Conservation (phyloP, 352 stramenopile species). For the Pythium folliculosum region DNA sequence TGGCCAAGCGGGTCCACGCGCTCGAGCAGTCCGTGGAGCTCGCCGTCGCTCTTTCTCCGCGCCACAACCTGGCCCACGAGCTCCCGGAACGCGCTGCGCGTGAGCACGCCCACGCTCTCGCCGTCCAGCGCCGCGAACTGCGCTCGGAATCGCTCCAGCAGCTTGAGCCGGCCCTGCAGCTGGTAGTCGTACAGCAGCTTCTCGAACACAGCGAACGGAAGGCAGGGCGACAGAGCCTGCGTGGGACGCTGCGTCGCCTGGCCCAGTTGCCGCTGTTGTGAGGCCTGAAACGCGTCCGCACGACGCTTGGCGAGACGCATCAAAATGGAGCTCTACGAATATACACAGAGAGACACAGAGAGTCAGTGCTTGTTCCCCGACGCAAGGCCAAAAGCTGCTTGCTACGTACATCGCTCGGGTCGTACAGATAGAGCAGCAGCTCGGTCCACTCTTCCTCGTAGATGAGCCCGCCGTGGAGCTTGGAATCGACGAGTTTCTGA, state of each 20-base stretch:
- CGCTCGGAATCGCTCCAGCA: slow-evolving; percentile 56
- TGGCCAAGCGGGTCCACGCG: slow-evolving; percentile 65
- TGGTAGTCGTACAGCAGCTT: slow-evolving; percentile 78
- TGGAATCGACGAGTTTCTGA: slow-evolving; percentile 43
- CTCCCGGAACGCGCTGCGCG: slow-evolving; percentile 10
- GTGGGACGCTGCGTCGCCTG: not conserved
- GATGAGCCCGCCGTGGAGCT: slow-evolving; percentile 38
- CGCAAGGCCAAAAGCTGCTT: no score
- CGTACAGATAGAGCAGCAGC: slow-evolving; percentile 77
- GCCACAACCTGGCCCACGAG: slow-evolving; percentile 16
- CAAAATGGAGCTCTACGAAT: slow-evolving; percentile 44
- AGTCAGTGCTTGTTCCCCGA: not conserved
- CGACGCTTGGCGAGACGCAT: slow-evolving; percentile 49
- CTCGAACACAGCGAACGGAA: slow-evolving; percentile 65
- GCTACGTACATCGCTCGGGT: slow-evolving; percentile 59
- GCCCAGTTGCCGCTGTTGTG: slow-evolving; percentile 8
- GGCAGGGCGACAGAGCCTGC: not conserved
- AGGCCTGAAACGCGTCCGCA: slow-evolving; percentile 33
- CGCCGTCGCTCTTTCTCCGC: slow-evolving; percentile 7
- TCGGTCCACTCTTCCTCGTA: slow-evolving; percentile 73
- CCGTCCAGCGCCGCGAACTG: slow-evolving; percentile 52
- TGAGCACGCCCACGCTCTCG: slow-evolving; percentile 62
- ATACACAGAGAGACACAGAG: not conserved
- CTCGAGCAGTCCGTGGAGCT: slow-evolving; percentile 47
- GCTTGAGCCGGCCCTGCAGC: slow-evolving; percentile 58